A percentile compares a stretch with the other conserved stretches of the same genome.
These are phyloP conservation scores for Cryptococcus sp. DNA, from an alignment of 1,284 basidiomycete genomes.

Conservation along the genomic window DNA sequence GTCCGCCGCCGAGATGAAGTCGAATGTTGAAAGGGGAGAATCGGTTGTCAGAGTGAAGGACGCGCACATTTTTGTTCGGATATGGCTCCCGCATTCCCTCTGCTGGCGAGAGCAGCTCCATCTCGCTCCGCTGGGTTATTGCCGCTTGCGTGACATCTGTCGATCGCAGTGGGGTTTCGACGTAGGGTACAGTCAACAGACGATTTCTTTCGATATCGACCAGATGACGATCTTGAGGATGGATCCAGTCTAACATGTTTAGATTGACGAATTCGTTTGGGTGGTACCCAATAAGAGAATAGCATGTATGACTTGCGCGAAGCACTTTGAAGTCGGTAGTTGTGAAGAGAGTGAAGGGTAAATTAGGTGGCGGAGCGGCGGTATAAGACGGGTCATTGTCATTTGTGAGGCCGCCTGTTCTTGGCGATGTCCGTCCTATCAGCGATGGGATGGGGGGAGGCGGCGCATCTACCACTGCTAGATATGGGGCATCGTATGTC, in stretches of 20 bases:
- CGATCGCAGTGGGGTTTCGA: slow-evolving; percentile 27
- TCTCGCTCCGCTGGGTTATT: slow-evolving; percentile 31
- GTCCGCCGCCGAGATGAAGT: slow-evolving; percentile 47
- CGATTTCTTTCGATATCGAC: slow-evolving; percentile 35
- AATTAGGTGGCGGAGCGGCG: slow-evolving; percentile 5
- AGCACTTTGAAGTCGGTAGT: slow-evolving; percentile 46
- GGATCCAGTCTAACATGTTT: slow-evolving; percentile 40
- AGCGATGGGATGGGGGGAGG: slow-evolving; percentile 2
- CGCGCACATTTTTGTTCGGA: slow-evolving; percentile 46
- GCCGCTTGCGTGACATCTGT: slow-evolving; percentile 36
- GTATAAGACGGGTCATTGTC: slow-evolving; percentile 10
- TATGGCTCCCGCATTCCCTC: slow-evolving; percentile 48
- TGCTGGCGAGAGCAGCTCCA: slow-evolving; percentile 44
- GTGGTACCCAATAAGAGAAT: slow-evolving; percentile 40
- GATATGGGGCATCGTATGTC: slow-evolving; percentile 26
- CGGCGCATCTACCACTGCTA: slow-evolving; percentile 10
- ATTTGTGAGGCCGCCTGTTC: slow-evolving; percentile 7
- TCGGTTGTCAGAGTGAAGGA: slow-evolving; percentile 34
- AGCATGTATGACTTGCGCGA: slow-evolving; percentile 33
- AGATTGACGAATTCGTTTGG: slow-evolving; percentile 47
- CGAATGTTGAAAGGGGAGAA: slow-evolving; percentile 44
- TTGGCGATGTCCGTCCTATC: slow-evolving; percentile 1
- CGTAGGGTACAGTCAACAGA: slow-evolving; percentile 33
- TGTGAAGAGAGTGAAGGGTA: slow-evolving; percentile 42
- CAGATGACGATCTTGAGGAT: slow-evolving; percentile 38